Evolutionary conservation across 2,329 filamentous ascomycete species (phyloP).

Genomic region (Colletotrichum orchidophilum): DNA sequence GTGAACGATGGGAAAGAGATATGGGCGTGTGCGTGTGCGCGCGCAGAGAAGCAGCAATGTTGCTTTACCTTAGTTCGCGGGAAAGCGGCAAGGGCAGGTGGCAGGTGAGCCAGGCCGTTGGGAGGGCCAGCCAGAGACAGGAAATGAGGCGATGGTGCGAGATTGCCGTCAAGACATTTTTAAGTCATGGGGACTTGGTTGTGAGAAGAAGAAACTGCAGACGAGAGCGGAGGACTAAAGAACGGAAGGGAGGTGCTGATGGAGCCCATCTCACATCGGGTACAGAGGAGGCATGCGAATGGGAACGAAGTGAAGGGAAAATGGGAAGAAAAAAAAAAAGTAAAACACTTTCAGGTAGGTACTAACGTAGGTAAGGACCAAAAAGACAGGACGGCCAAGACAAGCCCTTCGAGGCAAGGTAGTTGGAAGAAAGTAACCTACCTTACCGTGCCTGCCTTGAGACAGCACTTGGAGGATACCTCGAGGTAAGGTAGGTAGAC

Average conservation of each 20-base stretch:
- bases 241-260: conserved; percentile 32
- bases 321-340: not conserved
- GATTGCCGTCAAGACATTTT: conserved; percentile 26
- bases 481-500: not conserved
- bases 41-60: not conserved
- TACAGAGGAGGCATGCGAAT: not conserved
- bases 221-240: conserved; percentile 11
- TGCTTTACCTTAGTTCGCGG: not conserved
- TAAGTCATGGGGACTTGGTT: conserved; percentile 22
- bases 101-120: conserved; percentile 25
- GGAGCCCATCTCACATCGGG: conserved; percentile 3
- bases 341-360: not conserved
- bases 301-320: not conserved
- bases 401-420: not conserved
- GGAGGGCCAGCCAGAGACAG: conserved; percentile 3
- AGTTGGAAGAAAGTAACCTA: not conserved
- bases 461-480: not conserved
- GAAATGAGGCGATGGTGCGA: conserved; percentile 12
- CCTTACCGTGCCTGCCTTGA: not conserved
- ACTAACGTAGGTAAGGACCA: not conserved
- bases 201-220: conserved; percentile 22
- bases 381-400: not conserved
- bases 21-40: conserved; percentile 11
- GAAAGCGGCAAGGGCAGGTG: conserved; percentile 23
- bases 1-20: not conserved